phyloP scores from a whole-genome alignment of 2,329 filamentous ascomycete genomes.

The Orbilia ellipsospora region DNA sequence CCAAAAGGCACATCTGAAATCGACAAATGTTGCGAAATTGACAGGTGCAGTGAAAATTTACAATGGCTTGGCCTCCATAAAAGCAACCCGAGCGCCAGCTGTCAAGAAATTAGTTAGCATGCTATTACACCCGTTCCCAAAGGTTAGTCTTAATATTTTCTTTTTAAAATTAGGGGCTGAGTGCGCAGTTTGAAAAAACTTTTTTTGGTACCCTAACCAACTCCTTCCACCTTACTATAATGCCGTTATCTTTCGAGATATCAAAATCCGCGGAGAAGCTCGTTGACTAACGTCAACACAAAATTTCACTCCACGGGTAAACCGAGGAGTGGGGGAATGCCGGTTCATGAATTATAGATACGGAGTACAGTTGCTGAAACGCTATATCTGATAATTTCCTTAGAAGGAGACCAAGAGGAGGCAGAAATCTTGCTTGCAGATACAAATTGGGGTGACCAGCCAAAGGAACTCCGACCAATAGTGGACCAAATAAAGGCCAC shows the following conservation, averaged over 20 bases:
- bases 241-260: conserved; percentile 39
- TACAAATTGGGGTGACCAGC: conserved; percentile 42
- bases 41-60: conserved; percentile 84
- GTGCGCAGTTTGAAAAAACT: conserved; percentile 1
- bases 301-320: conserved; percentile 18
- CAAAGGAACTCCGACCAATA: conserved; percentile 36
- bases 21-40: conserved; percentile 82
- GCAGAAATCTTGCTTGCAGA: conserved; percentile 43
- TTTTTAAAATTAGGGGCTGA: conserved; percentile 14
- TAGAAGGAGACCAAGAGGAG: conserved; percentile 49
- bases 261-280: conserved; percentile 49
- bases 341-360: conserved; percentile 25
- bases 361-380: conserved; percentile 48
- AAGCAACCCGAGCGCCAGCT: conserved; percentile 67
- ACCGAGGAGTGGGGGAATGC: conserved; percentile 29
- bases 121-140: conserved; percentile 83
- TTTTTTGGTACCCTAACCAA: conserved; percentile 30
- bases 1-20: conserved; percentile 85
- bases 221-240: too few species aligned
- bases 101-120: conserved; percentile 77
- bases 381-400: conserved; percentile 50
- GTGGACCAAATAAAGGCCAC: conserved; percentile 45
- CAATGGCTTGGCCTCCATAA: conserved; percentile 70
- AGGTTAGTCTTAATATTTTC: conserved; percentile 66
- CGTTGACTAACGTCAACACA: conserved; percentile 51